These are phyloP conservation scores for Mycena latifolia DNA, from an alignment of 768 basidiomycete species.

Conservation along the genomic window DNA sequence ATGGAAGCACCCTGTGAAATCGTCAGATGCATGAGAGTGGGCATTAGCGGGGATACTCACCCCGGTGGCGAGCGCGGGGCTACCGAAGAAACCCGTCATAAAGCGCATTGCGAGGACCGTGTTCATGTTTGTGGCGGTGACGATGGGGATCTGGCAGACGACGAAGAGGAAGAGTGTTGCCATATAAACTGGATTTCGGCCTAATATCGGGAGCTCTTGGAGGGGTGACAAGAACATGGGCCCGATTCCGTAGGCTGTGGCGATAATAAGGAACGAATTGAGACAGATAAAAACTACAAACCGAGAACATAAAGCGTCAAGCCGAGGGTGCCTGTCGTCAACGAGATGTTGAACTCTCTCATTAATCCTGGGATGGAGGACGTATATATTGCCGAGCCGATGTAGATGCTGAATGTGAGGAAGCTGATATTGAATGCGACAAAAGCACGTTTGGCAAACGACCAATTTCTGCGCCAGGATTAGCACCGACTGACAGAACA, in stretches of 20 bases:
- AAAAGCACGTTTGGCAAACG: slow-evolving; percentile 42
- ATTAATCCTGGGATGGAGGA: slow-evolving; percentile 43
- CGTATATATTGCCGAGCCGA: slow-evolving; percentile 50
- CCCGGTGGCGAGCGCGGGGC: slow-evolving; percentile 48
- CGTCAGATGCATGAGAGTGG: not conserved
- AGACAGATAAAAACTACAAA: slow-evolving; percentile 6
- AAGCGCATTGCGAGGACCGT: slow-evolving; percentile 49
- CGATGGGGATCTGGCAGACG: slow-evolving; percentile 48
- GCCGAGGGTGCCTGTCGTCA: slow-evolving; percentile 45
- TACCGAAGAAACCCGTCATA: slow-evolving; percentile 48
- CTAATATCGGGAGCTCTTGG: slow-evolving; percentile 22
- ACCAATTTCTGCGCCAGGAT: slow-evolving; percentile 44
- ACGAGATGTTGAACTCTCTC: slow-evolving; percentile 43
- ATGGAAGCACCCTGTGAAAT: slow-evolving; percentile 16
- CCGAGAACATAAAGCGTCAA: slow-evolving; percentile 43
- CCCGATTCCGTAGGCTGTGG: slow-evolving; percentile 36
- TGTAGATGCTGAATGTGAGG: slow-evolving; percentile 48
- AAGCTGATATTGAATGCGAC: slow-evolving; percentile 48
- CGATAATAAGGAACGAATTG: not conserved
- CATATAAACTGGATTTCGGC: slow-evolving; percentile 27
- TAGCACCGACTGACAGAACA: not conserved
- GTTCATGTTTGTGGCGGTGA: slow-evolving; percentile 44
- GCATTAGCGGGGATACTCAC: not conserved
- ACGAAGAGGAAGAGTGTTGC: slow-evolving; percentile 45
- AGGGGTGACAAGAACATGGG: slow-evolving; percentile 44